Conservation (phyloP, 2,329 filamentous ascomycete species). For the Waltergamsia citrina region DNA sequence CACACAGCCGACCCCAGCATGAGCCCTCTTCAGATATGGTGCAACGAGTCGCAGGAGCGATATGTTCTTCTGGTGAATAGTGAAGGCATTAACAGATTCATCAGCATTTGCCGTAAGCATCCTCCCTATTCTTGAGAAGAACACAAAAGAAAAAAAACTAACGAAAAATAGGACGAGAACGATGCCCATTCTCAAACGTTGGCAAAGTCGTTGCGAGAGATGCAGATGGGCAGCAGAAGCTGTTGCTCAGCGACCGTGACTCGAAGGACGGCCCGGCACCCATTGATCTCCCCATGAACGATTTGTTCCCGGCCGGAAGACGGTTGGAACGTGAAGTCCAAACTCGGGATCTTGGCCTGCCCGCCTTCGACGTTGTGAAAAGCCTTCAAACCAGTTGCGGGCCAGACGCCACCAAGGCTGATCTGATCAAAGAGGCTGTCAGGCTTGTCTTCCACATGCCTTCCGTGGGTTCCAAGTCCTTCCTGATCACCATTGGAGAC, state of each 20-base stretch:
- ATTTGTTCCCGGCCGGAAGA: constrained; percentile 81
- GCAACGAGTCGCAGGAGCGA: constrained; percentile 91
- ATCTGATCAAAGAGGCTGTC: constrained; percentile 54
- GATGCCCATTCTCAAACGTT: constrained; percentile 88
- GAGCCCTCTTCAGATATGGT: constrained; percentile 97
- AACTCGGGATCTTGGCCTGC: constrained; percentile 57
- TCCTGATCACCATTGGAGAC: constrained; percentile 94
- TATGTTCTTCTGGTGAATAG: constrained; percentile 86
- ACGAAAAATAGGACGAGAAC: constrained; percentile 55
- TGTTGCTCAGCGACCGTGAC: constrained; percentile 76
- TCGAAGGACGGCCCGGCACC: constrained; percentile 64
- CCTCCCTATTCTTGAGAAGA: constrained; percentile 2
- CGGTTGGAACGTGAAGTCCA: constrained; percentile 68
- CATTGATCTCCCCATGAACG: constrained; percentile 83
- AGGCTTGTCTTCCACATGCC: constrained; percentile 77
- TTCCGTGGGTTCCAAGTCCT: constrained; percentile 91
- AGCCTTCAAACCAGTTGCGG: constrained; percentile 59
- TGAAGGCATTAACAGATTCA: constrained; percentile 69
- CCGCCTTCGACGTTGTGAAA: constrained; percentile 58
- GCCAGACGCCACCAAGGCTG: constrained; percentile 39
- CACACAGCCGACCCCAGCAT: constrained; percentile 85
- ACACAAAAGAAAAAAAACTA: constrained; percentile 7
- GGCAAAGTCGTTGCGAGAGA: constrained; percentile 61
- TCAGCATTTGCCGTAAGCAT: constrained; percentile 47
- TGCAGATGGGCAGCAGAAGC: constrained; percentile 54